These are phyloP conservation scores for Aspergillus quadrilineatus DNA, from an alignment of 2,329 filamentous ascomycete species.

Conservation along the genomic window DNA sequence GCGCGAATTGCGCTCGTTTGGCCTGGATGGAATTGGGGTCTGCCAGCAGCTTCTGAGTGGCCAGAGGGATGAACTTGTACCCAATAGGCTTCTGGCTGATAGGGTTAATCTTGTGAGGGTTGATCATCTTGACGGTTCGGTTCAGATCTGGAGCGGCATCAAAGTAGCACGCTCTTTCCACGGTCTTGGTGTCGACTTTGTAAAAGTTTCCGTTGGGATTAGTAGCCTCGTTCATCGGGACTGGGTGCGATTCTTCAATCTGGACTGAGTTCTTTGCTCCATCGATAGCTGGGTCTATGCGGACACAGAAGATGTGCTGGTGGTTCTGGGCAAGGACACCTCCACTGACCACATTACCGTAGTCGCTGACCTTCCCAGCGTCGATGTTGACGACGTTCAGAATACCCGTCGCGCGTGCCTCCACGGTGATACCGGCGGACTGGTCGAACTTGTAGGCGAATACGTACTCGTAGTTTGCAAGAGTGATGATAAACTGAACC, in stretches of 20 bases:
- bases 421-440: constrained; percentile 61
- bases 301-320: constrained; percentile 71
- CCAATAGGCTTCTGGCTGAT: constrained; percentile 54
- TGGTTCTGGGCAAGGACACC: constrained; percentile 68
- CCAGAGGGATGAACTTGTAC: constrained; percentile 57
- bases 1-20: constrained; percentile 54
- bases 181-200: constrained; percentile 46
- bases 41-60: constrained; percentile 59
- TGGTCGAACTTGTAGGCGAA: constrained; percentile 56
- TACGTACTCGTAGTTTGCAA: constrained; percentile 50
- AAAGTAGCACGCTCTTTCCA: constrained; percentile 50
- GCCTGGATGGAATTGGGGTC: constrained; percentile 53
- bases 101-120: constrained; percentile 52
- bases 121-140: constrained; percentile 60
- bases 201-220: constrained; percentile 58
- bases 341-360: constrained; percentile 65
- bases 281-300: constrained; percentile 61
- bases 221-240: constrained; percentile 52
- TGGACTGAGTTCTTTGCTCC: constrained; percentile 55
- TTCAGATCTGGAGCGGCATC: constrained; percentile 45
- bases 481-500: constrained; percentile 65
- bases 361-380: constrained; percentile 58
- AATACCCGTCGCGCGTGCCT: constrained; percentile 68
- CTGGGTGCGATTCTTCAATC: constrained; percentile 58
- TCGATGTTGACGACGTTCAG: constrained; percentile 66